Base-by-base conservation (phyloP, 2,329 filamentous ascomycete genomes). In the Phaeosphaeriaceae sp. region DNA sequence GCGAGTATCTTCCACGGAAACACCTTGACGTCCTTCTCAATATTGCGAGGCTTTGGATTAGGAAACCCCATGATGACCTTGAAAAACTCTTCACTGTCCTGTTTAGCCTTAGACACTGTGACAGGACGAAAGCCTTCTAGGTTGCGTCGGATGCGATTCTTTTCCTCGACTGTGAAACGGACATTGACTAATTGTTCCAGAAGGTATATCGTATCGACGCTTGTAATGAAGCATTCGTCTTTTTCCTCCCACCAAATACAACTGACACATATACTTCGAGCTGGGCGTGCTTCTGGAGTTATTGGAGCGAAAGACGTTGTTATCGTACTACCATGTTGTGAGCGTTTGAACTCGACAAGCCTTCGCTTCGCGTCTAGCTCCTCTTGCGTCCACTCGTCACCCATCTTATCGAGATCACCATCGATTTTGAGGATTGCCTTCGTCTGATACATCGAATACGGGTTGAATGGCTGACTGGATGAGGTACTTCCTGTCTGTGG, bases 1-100 rank as follows among this genome's bases (percentile, higher is more conserved):
- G 85, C 84, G 36, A 99, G 81, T 52, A 94, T 90, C 74, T 92
- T 94, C 94, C 94, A 99, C 4, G 92, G 88, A 68, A 97, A 99
- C 11, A 97, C 94, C 77, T 99, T 99, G 70, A 99, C 92, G 67
- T 97, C 93, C 78, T 99, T 99, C 79, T 97, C 94, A 58, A 99
- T 99, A 69, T 97, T 97, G 55, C 94, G 84, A 15, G 94, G 94
- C 76, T 97, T 97, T 2, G 94, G 94, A 52, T 88, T 90, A 11
- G 92, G 91, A 69, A 97, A 97, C 1, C 86, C 90, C 94, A 99
- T 99, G 76, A 99, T 97, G 64, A 97, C 83, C 78, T 97, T 97
- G 85, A 97, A 97, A 74, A 97, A 97, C 46, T 95, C 91, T 72
- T 97, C 93, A 70, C 90, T 96, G 51, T 97, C 93, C 1, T 86